Evolutionary conservation across 139 green algal species (phyloP), one percentile per base, ranked within the genome.

Genomic region (Volvox africanus): DNA sequence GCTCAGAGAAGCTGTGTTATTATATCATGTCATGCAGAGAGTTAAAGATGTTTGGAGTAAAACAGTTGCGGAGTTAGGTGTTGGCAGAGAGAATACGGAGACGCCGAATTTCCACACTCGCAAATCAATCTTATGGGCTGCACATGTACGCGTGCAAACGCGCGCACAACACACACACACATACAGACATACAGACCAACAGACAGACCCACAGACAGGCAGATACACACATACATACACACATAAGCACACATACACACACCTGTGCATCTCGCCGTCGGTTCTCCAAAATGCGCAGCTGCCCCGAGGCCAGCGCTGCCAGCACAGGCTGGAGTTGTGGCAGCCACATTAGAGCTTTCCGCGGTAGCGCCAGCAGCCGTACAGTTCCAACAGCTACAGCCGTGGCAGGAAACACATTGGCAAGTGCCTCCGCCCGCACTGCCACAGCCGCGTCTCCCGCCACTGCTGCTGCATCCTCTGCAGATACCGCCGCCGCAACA

Each of bases 361-460:
- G 55, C 26, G 80, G 50, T 30, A 86, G 50, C 28, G 61, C 80
- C 50, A 86, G 55, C 80, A 86, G 80, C 55, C 80, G 80, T 61
- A 86, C 80, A n/a, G 55, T 0, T 18, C 80, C 80, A 55, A 44
- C 28, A n/a, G 80, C 80, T 6, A 86, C 80, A 17, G 80, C 80
- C 28, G 80, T 86, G 2, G 80, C 80, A 0, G 80, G 80, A n/a
- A 86, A 86, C 28, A 71, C 26, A 28, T 50, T 61, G 14, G 11
- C n/a, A 61, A 9, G 55, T 28, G 36, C 77, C 80, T 28, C 6
- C 26, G n/a, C 80, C 50, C 55, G n/a, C n/a, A 19, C 80, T 50
- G 24, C 77, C 35, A 18, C 77, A 19, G 36, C 78, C 36, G 36
- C 16, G 5, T 11, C 78, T 18, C 5, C 78, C 20, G 18, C 78